These are phyloP conservation scores for Pseudocercospora musae DNA, from an alignment of 2,329 filamentous ascomycete genomes.

Conservation along the genomic window DNA sequence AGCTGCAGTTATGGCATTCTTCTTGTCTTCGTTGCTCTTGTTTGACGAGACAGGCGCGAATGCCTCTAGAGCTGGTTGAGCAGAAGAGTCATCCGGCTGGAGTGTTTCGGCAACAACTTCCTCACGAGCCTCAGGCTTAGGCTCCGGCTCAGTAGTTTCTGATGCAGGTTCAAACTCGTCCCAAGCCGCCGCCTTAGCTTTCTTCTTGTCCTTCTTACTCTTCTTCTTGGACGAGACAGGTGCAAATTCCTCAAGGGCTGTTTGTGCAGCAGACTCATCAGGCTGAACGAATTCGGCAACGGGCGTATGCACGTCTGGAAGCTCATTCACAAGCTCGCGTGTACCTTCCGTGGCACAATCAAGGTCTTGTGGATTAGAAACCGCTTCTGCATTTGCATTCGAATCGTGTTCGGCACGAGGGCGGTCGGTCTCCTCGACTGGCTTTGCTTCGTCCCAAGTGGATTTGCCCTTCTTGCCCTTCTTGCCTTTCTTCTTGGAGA, in stretches of 20 bases:
- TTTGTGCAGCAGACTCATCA: background rate
- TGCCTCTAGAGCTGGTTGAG: slow-evolving; percentile 12
- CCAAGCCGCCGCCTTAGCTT: slow-evolving; percentile 12
- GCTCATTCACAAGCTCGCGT: background rate
- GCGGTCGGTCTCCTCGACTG: background rate
- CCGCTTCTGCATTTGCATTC: background rate
- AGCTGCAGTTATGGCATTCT: slow-evolving; percentile 12
- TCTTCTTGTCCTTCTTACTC: slow-evolving; percentile 23
- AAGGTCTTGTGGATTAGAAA: background rate
- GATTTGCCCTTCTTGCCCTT: slow-evolving; percentile 18
- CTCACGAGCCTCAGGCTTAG: background rate
- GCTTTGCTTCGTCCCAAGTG: background rate
- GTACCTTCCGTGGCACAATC: background rate
- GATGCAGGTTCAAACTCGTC: slow-evolving; percentile 9
- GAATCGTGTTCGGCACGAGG: background rate
- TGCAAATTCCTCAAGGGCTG: slow-evolving; percentile 12
- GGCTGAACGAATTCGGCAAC: background rate
- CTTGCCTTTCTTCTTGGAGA: slow-evolving; percentile 24
- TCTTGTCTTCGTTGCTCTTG: slow-evolving; percentile 27
- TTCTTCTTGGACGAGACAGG: slow-evolving; percentile 27
- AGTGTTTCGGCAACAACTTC: background rate
- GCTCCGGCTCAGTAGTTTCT: background rate
- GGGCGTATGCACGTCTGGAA: background rate
- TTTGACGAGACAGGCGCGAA: slow-evolving; percentile 10
- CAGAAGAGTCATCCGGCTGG: background rate